These are phyloP conservation scores for Penicillium decumbens DNA, from an alignment of 2,329 filamentous ascomycete genomes.

Conservation along the genomic window DNA sequence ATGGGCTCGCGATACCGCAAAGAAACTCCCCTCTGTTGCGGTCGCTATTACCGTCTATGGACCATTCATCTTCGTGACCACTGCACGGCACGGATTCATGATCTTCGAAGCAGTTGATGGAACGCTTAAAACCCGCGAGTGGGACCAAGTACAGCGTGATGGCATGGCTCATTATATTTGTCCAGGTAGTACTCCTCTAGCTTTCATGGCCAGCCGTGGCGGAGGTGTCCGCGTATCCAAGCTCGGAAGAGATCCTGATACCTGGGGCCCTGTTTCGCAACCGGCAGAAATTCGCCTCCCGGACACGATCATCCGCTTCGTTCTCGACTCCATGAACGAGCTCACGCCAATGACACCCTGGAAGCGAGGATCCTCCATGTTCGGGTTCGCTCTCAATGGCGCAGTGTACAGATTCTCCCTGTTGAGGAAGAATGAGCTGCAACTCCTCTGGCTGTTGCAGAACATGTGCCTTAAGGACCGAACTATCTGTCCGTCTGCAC, in stretches of 20 bases:
- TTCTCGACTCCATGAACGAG: slow-evolving; percentile 14
- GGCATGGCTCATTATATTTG: slow-evolving; percentile 35
- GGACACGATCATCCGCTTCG: slow-evolving; percentile 33
- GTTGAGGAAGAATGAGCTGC: slow-evolving; percentile 59
- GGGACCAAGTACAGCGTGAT: slow-evolving; percentile 31
- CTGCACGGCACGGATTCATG: slow-evolving; percentile 51
- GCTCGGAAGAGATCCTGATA: slow-evolving; percentile 20
- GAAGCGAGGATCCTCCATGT: slow-evolving; percentile 47
- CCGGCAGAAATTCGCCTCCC: slow-evolving; percentile 33
- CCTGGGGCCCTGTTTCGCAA: neutral
- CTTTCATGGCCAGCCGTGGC: slow-evolving; percentile 50
- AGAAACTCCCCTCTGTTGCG: slow-evolving; percentile 47
- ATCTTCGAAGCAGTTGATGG: slow-evolving; percentile 42
- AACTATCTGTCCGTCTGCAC: slow-evolving; percentile 49
- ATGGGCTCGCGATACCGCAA: slow-evolving; percentile 40
- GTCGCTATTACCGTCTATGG: slow-evolving; percentile 47
- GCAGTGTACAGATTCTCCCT: slow-evolving; percentile 66
- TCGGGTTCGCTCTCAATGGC: slow-evolving; percentile 64
- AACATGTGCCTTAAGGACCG: slow-evolving; percentile 55
- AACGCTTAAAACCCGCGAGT: slow-evolving; percentile 32
- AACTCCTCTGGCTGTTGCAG: slow-evolving; percentile 68
- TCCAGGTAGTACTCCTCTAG: slow-evolving; percentile 39
- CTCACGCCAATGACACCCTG: slow-evolving; percentile 21
- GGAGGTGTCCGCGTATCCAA: slow-evolving; percentile 45
- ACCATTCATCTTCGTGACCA: slow-evolving; percentile 52